These are phyloP conservation scores for Polymyxa betae DNA, from an alignment of 208 protist genomes.

Conservation along the genomic window DNA sequence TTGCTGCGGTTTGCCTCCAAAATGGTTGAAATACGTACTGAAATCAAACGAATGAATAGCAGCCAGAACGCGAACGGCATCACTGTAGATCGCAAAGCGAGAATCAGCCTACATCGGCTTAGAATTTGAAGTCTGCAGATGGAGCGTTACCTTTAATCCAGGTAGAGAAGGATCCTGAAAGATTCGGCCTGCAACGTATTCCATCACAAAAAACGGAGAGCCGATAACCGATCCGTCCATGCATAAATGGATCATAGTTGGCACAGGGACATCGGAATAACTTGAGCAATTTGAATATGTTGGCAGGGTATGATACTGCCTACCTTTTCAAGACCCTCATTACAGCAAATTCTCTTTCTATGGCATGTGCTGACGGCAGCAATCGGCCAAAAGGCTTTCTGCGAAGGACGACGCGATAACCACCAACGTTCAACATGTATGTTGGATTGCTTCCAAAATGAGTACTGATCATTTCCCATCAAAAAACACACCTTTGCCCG, in stretches of 20 bases:
- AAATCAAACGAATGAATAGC: slow-evolving; percentile 17
- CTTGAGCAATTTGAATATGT: neutral
- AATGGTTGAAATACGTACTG: neutral
- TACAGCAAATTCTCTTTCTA: slow-evolving; percentile 78
- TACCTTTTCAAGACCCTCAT: slow-evolving; percentile 58
- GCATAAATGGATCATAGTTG: slow-evolving; percentile 68
- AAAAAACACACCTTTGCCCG: slow-evolving; percentile 2
- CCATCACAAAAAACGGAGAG: slow-evolving; percentile 77
- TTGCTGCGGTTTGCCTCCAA: neutral
- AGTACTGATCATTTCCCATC: neutral
- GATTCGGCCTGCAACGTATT: slow-evolving; percentile 55
- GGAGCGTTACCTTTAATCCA: neutral
- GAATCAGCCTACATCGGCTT: neutral
- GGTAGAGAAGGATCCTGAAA: slow-evolving; percentile 18
- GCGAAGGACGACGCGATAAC: neutral
- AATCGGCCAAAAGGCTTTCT: slow-evolving; percentile 74
- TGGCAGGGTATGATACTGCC: neutral
- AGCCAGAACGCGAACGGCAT: neutral
- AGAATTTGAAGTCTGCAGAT: neutral
- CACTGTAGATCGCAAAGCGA: neutral
- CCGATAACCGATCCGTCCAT: slow-evolving; percentile 76
- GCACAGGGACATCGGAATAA: slow-evolving; percentile 68
- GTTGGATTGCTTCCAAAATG: slow-evolving; percentile 30
- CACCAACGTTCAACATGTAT: neutral
- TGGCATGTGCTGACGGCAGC: slow-evolving; percentile 74